phyloP scores from a whole-genome alignment of 768 basidiomycete genomes.

The Russula lepida region DNA sequence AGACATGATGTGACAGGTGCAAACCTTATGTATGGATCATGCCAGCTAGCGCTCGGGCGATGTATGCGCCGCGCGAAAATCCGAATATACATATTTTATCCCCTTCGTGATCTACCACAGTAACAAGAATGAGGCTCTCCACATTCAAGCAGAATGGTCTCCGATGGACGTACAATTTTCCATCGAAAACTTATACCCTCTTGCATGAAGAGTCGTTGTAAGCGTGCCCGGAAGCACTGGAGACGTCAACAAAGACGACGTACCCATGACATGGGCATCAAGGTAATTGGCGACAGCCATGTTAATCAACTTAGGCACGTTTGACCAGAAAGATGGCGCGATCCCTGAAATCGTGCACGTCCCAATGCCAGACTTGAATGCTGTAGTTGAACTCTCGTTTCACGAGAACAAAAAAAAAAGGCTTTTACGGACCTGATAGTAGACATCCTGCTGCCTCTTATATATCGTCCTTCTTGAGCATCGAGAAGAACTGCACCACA shows the following conservation, averaged over 20 bases:
- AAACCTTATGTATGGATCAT: slow-evolving; percentile 68
- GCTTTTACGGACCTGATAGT: slow-evolving; percentile 50
- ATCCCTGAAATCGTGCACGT: slow-evolving; percentile 60
- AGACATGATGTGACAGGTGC: neutral
- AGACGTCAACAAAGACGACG: slow-evolving; percentile 5
- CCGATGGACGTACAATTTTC: slow-evolving; percentile 48
- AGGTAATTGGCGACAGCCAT: slow-evolving; percentile 55
- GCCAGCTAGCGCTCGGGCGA: slow-evolving; percentile 60
- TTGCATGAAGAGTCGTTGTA: slow-evolving; percentile 26
- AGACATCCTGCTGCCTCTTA: slow-evolving; percentile 54
- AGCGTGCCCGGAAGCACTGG: neutral
- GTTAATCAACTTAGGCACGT: slow-evolving; percentile 47
- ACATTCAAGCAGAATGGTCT: neutral
- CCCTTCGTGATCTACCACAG: slow-evolving; percentile 52
- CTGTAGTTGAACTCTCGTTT: neutral
- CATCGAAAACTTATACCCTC: slow-evolving; percentile 74
- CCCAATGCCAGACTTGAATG: slow-evolving; percentile 55
- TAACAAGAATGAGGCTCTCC: neutral
- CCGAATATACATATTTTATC: slow-evolving; percentile 78
- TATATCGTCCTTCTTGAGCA: slow-evolving; percentile 64
- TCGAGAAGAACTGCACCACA: slow-evolving; percentile 57
- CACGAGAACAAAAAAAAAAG: neutral
- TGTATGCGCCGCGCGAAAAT: slow-evolving; percentile 74
- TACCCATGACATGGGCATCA: slow-evolving; percentile 64
- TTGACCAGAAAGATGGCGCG: slow-evolving; percentile 48